Evolutionary conservation across 176 grass and related monocot genomes (phyloP), one percentile per base, ranked within the genome.

Genomic region (Carex parvula): DNA sequence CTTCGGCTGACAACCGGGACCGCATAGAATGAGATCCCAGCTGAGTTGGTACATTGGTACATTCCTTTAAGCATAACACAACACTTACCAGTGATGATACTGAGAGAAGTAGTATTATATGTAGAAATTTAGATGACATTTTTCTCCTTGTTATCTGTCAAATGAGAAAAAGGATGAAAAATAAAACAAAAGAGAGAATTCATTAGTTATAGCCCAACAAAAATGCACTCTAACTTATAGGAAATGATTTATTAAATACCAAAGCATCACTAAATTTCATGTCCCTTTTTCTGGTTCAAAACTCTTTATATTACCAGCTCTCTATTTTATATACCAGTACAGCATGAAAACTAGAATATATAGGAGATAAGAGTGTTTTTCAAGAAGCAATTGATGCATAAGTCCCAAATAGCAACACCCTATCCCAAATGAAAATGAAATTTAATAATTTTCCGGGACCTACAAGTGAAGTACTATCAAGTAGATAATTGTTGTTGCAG

Each of bases 21-120:
- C 93, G 86, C 70, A 84, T 72, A 44, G 88, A 90, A 84, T 91
- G 90, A 83, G 90, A 92, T 70, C 82, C 82, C 48, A 92, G 77
- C 88, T 92, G 70, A 33, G 88, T 95, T 52, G 93, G 90, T 0
- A 86, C 0, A 83, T 91, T 95, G 11, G 87, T 95, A 88, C 93
- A 95, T 86, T 95, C 93, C 84, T 92, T 94, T 66, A 83, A 50
- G 42, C 60, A 22, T 62, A 52, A 67, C 33, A 65, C 63, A 50
- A 37, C 39, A 65, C 26, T 22, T 33, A 55, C 7, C 6, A 82
- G 26, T 62, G 79, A 62, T 32, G 46, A 52, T 50, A 21, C 16
- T 1, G 15, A 42, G 22, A 83, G 3, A 8, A 82, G 12, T 55
- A 30, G 16, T 64, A 80, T 61, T 32, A 26, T 46, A 21, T 65